Evolutionary conservation across 2,329 filamentous ascomycete genomes (phyloP).

Genomic region (Xylariales sp.): DNA sequence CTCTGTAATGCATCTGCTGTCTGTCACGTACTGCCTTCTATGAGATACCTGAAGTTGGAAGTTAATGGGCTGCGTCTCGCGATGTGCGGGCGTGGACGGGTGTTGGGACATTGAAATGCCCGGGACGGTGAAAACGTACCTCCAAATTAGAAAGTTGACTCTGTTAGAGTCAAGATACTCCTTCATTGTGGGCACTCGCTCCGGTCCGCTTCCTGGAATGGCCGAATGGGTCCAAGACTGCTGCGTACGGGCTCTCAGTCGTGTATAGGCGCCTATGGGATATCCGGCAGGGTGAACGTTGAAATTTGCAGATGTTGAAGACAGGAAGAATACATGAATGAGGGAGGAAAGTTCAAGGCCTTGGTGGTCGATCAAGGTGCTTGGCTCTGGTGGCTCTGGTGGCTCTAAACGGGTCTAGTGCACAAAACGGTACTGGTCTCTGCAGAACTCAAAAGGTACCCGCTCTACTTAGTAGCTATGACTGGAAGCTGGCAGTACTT

Average conservation of each 20-base stretch:
- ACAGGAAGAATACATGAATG: constrained; percentile 9
- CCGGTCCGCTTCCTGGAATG: background rate
- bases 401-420: constrained; percentile 7
- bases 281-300: constrained; percentile 1
- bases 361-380: constrained; percentile 9
- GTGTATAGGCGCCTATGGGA: background rate
- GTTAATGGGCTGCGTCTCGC: constrained; percentile 7
- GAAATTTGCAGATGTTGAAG: constrained; percentile 10
- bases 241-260: background rate
- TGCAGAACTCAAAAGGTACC: background rate
- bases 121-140: constrained; percentile 45
- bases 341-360: constrained; percentile 10
- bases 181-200: constrained; percentile 42
- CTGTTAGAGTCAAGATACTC: constrained; percentile 61
- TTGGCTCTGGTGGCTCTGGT: constrained; percentile 7
- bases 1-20: background rate
- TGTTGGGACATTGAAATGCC: constrained; percentile 16
- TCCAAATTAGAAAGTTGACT: constrained; percentile 68
- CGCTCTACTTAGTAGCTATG: background rate
- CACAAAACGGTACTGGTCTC: constrained; percentile 6
- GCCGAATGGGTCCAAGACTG: constrained; percentile 1
- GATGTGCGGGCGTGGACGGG: constrained; percentile 11
- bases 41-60: constrained; percentile 44
- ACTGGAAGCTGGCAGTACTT: background rate
- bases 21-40: constrained; percentile 56